Base-by-base conservation (phyloP, 257 asterid species). In the Parsonsia alboflavescens region DNA sequence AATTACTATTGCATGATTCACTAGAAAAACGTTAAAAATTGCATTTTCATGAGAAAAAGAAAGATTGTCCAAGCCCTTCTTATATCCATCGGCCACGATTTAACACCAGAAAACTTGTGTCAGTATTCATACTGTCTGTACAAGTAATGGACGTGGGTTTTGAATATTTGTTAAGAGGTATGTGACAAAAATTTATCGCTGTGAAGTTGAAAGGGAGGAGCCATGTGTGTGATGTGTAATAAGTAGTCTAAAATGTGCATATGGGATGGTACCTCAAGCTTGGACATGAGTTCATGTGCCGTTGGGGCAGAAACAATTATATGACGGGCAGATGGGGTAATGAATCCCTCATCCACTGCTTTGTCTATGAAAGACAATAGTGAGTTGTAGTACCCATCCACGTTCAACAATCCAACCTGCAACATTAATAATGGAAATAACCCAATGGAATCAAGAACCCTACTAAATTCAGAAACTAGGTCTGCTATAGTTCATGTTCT, bases 301-400 rank as follows among this genome's bases (percentile, higher is more conserved):
- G 96, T 87, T 26, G 66, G 98, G 87, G 98, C 96, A 79, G 98
- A 93, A 1, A 91, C 88, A 84, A 93, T 88, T 50, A 93, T 93
- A 79, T 88, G 96, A 58, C 98, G 98, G 88, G 97, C 98, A 87
- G 96, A 82, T 2, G 96, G 91, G 19, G 93, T 70, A 49, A 93
- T 80, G 80, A 93, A 93, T 9, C 96, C 98, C 74, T 93, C 98
- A 74, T 91, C 97, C 74, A 93, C 98, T 71, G 98, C 97, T 79
- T 93, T 93, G 92, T 93, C 98, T 79, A 93, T 86, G 87, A 93
- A 93, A 41, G 83, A 84, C 88, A 93, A 57, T 56, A 93, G 80
- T 72, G 96, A 93, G 82, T 91, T 91, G 88, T 93, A 93, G 86
- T 93, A 93, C 4, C 98, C 97, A 80, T 93, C 98, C 53, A 93